Evolutionary conservation across 2,329 filamentous ascomycete species (phyloP).

Genomic region (Trichoderma polysporum): DNA sequence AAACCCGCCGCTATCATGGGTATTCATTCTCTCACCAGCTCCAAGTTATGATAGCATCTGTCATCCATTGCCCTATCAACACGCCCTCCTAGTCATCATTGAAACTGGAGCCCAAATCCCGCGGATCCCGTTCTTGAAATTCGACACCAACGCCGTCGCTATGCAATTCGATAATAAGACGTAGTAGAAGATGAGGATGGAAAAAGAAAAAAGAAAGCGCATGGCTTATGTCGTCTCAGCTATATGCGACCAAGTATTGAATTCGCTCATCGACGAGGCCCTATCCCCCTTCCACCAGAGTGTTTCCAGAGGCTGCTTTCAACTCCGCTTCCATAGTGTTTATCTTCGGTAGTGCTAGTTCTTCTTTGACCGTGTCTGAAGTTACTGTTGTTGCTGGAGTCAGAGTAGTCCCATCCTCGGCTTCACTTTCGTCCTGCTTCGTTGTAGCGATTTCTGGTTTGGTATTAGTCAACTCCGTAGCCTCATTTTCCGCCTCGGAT

Average conservation of each 20-base stretch:
- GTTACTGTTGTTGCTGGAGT: not conserved
- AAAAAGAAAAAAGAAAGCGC: not conserved
- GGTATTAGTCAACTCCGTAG: conserved; percentile 27
- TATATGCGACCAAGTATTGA: not conserved
- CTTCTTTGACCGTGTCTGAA: not conserved
- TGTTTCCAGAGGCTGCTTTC: not conserved
- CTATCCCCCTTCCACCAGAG: not conserved
- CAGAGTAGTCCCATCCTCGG: not conserved
- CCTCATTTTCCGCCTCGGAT: conserved; percentile 27
- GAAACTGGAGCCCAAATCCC: not conserved
- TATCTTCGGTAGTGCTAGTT: not conserved
- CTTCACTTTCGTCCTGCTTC: not conserved
- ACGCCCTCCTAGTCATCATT: not conserved
- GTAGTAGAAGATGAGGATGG: not conserved
- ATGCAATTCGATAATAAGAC: conserved; percentile 23
- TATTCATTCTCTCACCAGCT: not conserved
- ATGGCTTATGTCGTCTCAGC: not conserved
- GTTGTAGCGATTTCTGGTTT: not conserved
- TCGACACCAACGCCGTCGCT: conserved; percentile 31
- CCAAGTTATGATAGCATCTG: not conserved
- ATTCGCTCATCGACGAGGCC: not conserved
- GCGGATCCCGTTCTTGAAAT: not conserved
- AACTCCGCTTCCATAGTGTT: not conserved
- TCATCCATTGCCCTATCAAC: not conserved
- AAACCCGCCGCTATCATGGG: not conserved